Conservation (phyloP, 345 rosid species). For the Bruguiera gymnorhiza region DNA sequence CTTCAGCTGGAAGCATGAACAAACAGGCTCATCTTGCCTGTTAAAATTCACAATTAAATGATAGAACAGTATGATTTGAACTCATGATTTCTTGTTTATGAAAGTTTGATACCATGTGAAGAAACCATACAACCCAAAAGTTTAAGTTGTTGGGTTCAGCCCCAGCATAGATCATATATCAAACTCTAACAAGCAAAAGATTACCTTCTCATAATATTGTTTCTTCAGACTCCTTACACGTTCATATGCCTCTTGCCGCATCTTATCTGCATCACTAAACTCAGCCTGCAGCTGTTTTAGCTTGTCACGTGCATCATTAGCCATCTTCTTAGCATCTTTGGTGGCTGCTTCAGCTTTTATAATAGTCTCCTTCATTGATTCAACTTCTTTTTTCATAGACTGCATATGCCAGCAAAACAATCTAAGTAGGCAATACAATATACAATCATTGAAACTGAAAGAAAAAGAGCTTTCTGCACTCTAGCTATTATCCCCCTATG, state of each 20-base stretch:
- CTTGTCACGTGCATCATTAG: slow-evolving; percentile 41
- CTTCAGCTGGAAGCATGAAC: too few relatives aligned
- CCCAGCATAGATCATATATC: too few relatives aligned
- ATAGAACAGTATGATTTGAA: too few relatives aligned
- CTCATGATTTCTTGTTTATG: too few relatives aligned
- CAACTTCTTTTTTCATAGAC: slow-evolving; percentile 70
- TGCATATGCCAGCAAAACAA: slow-evolving; percentile 24
- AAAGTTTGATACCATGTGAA: too few relatives aligned
- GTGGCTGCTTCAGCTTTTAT: slow-evolving; percentile 54
- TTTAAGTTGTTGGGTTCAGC: too few relatives aligned
- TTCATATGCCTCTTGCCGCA: slow-evolving; percentile 69
- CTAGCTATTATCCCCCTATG: background rate
- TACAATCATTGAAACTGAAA: background rate
- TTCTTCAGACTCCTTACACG: slow-evolving; percentile 52
- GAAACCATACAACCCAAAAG: too few relatives aligned
- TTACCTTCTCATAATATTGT: slow-evolving; percentile 61
- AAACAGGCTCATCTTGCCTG: too few relatives aligned
- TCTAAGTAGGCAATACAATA: slow-evolving; percentile 8
- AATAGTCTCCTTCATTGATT: slow-evolving; percentile 47
- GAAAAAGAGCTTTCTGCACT: too few relatives aligned
- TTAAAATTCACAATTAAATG: too few relatives aligned
- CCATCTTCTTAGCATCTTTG: slow-evolving; percentile 51
- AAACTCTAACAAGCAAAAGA: too few relatives aligned
- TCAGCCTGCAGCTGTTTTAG: slow-evolving; percentile 39
- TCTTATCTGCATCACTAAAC: slow-evolving; percentile 57